Evolutionary conservation across 192 early-diverging fungal species (phyloP).

Genomic region (Chytriomyces sp.): DNA sequence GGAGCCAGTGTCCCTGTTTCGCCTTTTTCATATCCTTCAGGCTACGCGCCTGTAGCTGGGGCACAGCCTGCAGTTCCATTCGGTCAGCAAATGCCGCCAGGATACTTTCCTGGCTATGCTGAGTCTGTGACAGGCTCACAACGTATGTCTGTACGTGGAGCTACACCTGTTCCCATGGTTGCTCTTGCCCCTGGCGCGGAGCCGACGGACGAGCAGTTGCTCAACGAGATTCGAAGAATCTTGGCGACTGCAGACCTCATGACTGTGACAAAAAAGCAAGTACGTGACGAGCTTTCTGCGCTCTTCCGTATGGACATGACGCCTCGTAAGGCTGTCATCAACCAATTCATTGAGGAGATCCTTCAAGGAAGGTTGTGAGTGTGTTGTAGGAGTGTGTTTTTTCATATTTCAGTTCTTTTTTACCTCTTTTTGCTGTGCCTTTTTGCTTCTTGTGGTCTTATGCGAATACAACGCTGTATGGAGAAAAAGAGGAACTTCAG

Average conservation of each 20-base stretch:
- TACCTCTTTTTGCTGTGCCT: not conserved
- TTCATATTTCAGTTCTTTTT: not conserved
- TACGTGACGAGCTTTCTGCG: constrained; percentile 83
- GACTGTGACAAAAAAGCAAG: constrained; percentile 98
- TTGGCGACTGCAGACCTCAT: constrained; percentile 89
- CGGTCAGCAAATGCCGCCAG: constrained; percentile 8
- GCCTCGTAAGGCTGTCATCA: constrained; percentile 82
- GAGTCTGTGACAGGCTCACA: constrained; percentile 9
- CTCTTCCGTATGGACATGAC: constrained; percentile 84
- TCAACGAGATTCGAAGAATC: constrained; percentile 56
- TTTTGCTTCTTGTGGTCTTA: not conserved
- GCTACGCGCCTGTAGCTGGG: not conserved
- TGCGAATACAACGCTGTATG: too few relatives aligned
- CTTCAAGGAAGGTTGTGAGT: constrained; percentile 42
- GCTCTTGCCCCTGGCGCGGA: not conserved
- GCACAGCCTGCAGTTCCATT: not conserved
- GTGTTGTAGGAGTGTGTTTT: not conserved
- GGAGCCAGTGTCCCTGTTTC: constrained; percentile 1
- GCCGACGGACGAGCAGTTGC: constrained; percentile 46
- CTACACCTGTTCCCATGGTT: not conserved
- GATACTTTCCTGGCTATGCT: constrained; percentile 27
- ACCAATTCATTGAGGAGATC: constrained; percentile 62
- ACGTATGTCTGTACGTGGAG: constrained; percentile 4
- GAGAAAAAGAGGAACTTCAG: too few relatives aligned
- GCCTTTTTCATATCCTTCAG: not conserved